Percentiles rank a stretch among this genome's conserved stretches.
phyloP scores from a whole-genome alignment of 805 yeast species.

The Hanseniaspora jakobsenii region DNA sequence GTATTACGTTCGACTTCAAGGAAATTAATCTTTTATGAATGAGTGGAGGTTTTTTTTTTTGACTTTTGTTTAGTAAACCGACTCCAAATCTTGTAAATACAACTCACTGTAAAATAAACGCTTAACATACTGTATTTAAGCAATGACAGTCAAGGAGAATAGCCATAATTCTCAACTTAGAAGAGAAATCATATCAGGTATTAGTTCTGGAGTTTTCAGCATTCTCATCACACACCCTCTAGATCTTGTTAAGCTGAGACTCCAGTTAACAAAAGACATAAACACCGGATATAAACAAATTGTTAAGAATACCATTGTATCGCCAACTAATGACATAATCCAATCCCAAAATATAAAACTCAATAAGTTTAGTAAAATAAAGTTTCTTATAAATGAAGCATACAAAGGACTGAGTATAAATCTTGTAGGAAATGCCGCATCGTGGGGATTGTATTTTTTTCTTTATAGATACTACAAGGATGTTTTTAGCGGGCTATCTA shows the following conservation, averaged over 20 bases:
- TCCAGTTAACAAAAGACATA: conserved; percentile 48
- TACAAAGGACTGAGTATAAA: conserved; percentile 78
- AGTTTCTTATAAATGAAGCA: conserved; percentile 24
- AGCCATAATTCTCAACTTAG: conserved; percentile 17
- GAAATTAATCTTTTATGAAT: no score
- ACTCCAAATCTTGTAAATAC: neutral
- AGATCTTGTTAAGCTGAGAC: conserved; percentile 69
- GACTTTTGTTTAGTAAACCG: no score
- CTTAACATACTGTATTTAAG: neutral
- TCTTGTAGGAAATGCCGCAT: conserved; percentile 66
- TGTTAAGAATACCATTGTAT: conserved; percentile 20
- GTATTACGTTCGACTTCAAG: no score
- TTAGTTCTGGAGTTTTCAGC: conserved; percentile 69
- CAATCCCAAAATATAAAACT: conserved; percentile 9
- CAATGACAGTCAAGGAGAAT: neutral
- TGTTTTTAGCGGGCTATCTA: neutral
- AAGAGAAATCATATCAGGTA: conserved; percentile 55
- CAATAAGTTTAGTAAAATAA: neutral
- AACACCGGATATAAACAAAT: conserved; percentile 25
- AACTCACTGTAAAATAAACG: no score
- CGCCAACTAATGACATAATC: no score
- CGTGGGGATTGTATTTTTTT: conserved; percentile 84
- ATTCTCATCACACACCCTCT: conserved; percentile 80
- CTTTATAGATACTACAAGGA: conserved; percentile 39
- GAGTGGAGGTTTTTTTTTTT: no score